Conservation (phyloP, 345 rosid genomes). For the Syzygium grande region DNA sequence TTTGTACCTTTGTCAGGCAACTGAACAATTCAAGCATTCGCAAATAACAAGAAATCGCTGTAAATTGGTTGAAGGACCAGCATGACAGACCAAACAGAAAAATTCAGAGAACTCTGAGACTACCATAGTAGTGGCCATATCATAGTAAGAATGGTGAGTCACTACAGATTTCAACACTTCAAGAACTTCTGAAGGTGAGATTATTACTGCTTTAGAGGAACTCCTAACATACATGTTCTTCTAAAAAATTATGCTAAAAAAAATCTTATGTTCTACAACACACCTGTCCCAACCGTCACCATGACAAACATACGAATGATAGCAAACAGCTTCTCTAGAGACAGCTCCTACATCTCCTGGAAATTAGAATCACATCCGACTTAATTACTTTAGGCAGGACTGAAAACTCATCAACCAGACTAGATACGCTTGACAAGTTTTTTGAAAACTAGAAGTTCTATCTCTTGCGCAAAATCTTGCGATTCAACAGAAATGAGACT, state of each 20-base stretch:
- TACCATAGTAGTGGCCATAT: neutral
- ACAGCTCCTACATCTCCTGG: neutral
- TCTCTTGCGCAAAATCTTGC: neutral
- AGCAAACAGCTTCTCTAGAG: neutral
- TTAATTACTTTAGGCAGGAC: neutral
- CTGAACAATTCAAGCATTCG: neutral
- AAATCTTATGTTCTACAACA: neutral
- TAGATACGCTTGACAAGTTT: neutral
- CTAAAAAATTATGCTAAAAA: neutral
- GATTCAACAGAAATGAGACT: neutral
- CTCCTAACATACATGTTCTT: neutral
- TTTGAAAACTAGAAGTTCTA: neutral
- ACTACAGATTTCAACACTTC: neutral
- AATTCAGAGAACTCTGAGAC: neutral
- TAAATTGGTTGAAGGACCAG: neutral
- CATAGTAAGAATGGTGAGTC: neutral
- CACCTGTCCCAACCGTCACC: neutral
- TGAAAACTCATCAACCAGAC: neutral
- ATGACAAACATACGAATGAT: neutral
- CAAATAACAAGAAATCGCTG: neutral
- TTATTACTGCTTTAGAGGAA: neutral
- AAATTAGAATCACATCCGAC: neutral
- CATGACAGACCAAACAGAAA: neutral
- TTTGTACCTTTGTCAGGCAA: neutral
- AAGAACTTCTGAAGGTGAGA: neutral